Conservation (phyloP, 306 rosid species). For the Trifolium dubium region DNA sequence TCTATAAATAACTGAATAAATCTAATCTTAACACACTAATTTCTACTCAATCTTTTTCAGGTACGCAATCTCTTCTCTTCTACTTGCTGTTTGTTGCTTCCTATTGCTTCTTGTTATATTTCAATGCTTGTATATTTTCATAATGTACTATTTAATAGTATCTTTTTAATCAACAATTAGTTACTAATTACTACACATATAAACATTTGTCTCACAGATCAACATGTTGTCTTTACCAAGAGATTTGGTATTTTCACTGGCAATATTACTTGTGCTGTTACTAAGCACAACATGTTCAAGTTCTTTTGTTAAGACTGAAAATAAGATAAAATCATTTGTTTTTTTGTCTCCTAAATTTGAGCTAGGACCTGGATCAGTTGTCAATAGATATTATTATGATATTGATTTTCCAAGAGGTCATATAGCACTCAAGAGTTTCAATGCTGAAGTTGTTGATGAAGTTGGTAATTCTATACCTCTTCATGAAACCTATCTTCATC, state of each 20-base stretch:
- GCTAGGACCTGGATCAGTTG: conserved; percentile 62
- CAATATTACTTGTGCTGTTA: conserved; percentile 41
- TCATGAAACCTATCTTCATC: conserved; percentile 72
- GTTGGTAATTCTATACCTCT: conserved; percentile 58
- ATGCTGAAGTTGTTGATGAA: conserved; percentile 73
- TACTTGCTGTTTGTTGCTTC: no score
- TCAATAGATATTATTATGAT: conserved; percentile 41
- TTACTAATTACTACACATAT: no score
- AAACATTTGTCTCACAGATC: conserved; percentile 34
- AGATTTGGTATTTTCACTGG: conserved; percentile 34
- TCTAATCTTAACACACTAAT: no score
- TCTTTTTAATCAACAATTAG: no score
- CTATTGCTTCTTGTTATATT: no score
- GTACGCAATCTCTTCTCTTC: no score
- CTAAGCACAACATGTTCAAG: conserved; percentile 38
- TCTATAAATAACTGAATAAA: no score
- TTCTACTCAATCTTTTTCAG: no score
- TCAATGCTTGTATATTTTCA: no score
- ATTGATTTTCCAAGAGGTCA: conserved; percentile 75
- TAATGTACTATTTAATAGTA: no score
- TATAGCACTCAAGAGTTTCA: conserved; percentile 63
- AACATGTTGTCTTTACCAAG: conserved; percentile 43
- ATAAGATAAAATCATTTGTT: conserved; percentile 47
- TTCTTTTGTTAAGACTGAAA: conserved; percentile 35
- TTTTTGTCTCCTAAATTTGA: conserved; percentile 57